These are phyloP conservation scores for Sanghuangporus weigelae DNA, from an alignment of 1,284 basidiomycete genomes.

Conservation along the genomic window DNA sequence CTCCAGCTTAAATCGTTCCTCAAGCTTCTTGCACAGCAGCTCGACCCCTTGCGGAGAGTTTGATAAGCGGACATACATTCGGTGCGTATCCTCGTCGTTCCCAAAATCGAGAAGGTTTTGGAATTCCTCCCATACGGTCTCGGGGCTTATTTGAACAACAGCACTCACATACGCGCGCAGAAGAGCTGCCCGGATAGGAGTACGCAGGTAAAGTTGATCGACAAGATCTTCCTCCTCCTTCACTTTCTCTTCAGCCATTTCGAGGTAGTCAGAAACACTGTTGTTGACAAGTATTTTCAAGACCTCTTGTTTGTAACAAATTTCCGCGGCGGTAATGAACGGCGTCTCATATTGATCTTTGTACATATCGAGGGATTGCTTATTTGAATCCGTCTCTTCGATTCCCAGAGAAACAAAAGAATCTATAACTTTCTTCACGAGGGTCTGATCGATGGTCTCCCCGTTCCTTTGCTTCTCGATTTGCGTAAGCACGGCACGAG, in stretches of 20 bases:
- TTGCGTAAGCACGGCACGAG: conserved; percentile 81
- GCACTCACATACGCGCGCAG: conserved; percentile 90
- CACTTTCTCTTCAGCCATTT: conserved; percentile 90
- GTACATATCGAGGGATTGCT: conserved; percentile 95
- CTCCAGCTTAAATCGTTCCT: conserved; percentile 89
- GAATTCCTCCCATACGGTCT: conserved; percentile 94
- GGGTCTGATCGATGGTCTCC: conserved; percentile 87
- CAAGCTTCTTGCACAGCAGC: conserved; percentile 89
- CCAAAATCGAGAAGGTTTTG: conserved; percentile 89
- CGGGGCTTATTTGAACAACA: conserved; percentile 84
- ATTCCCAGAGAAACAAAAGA: conserved; percentile 96
- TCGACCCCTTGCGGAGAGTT: conserved; percentile 90
- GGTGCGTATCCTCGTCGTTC: conserved; percentile 87
- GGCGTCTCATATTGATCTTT: conserved; percentile 86
- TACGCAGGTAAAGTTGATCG: conserved; percentile 91
- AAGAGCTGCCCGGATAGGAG: conserved; percentile 80
- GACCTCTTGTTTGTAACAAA: conserved; percentile 91
- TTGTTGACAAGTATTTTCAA: conserved; percentile 87
- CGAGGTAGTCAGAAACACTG: conserved; percentile 94
- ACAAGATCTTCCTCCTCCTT: conserved; percentile 95
- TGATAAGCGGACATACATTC: conserved; percentile 92
- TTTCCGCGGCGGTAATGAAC: conserved; percentile 86
- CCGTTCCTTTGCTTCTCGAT: conserved; percentile 95
- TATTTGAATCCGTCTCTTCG: conserved; percentile 87
- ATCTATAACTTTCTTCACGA: conserved; percentile 95